Conservation (phyloP, 805 yeast species). For the Tetrapisispora arboricola region DNA sequence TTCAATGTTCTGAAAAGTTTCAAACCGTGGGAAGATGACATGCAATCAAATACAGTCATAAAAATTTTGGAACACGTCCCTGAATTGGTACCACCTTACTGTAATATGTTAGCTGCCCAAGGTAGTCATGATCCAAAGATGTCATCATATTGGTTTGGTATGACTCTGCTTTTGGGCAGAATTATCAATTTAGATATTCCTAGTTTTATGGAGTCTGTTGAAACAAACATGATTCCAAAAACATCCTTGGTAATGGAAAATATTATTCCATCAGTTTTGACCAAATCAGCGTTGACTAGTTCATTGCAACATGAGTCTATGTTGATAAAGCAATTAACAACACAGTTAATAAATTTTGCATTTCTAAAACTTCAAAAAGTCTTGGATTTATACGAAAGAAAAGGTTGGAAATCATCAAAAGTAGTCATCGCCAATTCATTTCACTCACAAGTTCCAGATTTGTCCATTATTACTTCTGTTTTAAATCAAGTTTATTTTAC, state of each 20-base stretch:
- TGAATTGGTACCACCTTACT: slow-evolving; percentile 67
- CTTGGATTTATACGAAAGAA: slow-evolving; percentile 27
- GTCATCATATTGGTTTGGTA: slow-evolving; percentile 76
- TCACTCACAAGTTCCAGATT: slow-evolving; percentile 38
- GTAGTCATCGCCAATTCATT: slow-evolving; percentile 29
- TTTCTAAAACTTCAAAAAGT: slow-evolving; percentile 45
- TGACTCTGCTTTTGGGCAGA: slow-evolving; percentile 49
- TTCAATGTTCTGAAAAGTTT: slow-evolving; percentile 51
- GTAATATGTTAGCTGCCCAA: slow-evolving; percentile 46
- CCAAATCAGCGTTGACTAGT: slow-evolving; percentile 46
- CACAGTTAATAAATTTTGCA: slow-evolving; percentile 46
- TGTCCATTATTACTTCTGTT: slow-evolving; percentile 28
- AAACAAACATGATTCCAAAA: slow-evolving; percentile 28
- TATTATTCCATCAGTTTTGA: slow-evolving; percentile 55
- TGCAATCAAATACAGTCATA: slow-evolving; percentile 47
- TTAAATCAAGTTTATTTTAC: slow-evolving; percentile 34
- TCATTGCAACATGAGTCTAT: slow-evolving; percentile 42
- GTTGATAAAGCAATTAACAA: slow-evolving; percentile 52
- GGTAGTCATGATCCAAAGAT: slow-evolving; percentile 72
- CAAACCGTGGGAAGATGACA: slow-evolving; percentile 72
- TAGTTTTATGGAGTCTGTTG: slow-evolving; percentile 20
- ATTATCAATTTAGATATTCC: slow-evolving; percentile 54
- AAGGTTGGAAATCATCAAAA: slow-evolving; percentile 34
- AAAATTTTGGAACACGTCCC: slow-evolving; percentile 44
- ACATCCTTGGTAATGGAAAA: slow-evolving; percentile 38